Base-by-base conservation (phyloP, 169 alveolate genomes). In the Amoebophrya sp. region DNA sequence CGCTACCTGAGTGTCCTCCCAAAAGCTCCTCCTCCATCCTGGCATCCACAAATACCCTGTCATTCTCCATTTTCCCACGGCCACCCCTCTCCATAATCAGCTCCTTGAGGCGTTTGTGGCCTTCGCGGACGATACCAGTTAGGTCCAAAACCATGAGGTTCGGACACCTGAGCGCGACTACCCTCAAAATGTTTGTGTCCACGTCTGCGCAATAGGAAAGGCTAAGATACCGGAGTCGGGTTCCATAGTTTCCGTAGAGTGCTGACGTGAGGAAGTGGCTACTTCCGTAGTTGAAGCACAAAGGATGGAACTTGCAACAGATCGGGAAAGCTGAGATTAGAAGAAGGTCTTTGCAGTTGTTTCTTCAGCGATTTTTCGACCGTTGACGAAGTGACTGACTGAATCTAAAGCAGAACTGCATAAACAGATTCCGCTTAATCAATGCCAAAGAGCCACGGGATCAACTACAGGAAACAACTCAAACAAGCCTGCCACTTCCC, bases 141-240 rank as follows among this genome's bases (percentile, higher is more conserved):
- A 65, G 39, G 83, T 65, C 83, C 26, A 65, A 26, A 29, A 65
- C 83, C 83, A 65, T 65, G 39, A 65, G 83, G 83, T 65, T 65
- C 26, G 83, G 83, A 36, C 83, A 65, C 83, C 26, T 65, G 33
- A 65, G 83, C 26, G n/a, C 3, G 26, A 65, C n/a, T 36, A 65
- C 83, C 33, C 83, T 29, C 83, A 65, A 26, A 12, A 65, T 65
- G 83, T 65, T 65, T 36, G 83, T 65, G 33, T 65, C 83, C 36
- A 65, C 33, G n/a, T 65, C 83, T 18, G 33, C 83, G 26, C 83
- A 65, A 36, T 65, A 65, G n/a, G n/a, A n/a, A 29, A 65, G 2
- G 83, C 33, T 18, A 10, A 65, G 83, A 26, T 65, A 65, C 36
- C 83, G 83, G 39, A 65, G 26, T 36, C 83, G 83, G 39, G 83